Base-by-base conservation (phyloP, 192 early-diverging fungal genomes). In the Backusella morwellensis region DNA sequence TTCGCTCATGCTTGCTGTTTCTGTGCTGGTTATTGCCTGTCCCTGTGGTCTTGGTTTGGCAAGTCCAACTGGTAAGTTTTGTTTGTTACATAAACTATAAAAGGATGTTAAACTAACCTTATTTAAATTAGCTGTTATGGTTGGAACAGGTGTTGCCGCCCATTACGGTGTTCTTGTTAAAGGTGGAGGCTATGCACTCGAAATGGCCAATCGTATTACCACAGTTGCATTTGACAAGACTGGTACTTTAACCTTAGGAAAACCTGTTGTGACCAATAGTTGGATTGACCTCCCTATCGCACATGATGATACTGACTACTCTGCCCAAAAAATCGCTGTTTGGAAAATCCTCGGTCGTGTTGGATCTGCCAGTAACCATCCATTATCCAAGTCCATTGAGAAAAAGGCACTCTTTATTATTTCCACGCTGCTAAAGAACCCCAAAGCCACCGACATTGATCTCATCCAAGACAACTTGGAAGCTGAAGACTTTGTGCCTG, bases 171-270 rank as follows among this genome's bases (percentile, higher is more conserved):
- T 93, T 19, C 82, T 92, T 44, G 84, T 93, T 40, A 93, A 93
- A 72, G 92, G 92, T 9, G 94, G 93, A 69, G 94, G 94, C 12
- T 78, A 77, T 71, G 91, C 92, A 1, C 81, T 96, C 0, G 91
- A 96, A 81, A 87, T 82, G 84, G 89, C 90, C 21, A 84, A 86
- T 71, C 73, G 82, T 0, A 82, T 93, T 11, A 81, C 79, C 32
- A 88, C 86, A n/a, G 88, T 96, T 63, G 88, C 88, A 15, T 95
- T 95, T 84, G 95, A 96, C 80, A 96, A 96, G 77, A 96, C 95
- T 42, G 95, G 95, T 15, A 96, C 95, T 0, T 68, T 95, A 11
- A 96, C 95, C 1, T 80, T 77, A 17, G 83, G 95, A 35, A 92
- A 91, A 36, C 94, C 94, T 26, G 82, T 78, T 3, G 89, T 92